A percentile compares a stretch with the other conserved stretches of the same genome.
phyloP scores from a whole-genome alignment of 1,284 basidiomycete species.

The Agroathelia rolfsii region DNA sequence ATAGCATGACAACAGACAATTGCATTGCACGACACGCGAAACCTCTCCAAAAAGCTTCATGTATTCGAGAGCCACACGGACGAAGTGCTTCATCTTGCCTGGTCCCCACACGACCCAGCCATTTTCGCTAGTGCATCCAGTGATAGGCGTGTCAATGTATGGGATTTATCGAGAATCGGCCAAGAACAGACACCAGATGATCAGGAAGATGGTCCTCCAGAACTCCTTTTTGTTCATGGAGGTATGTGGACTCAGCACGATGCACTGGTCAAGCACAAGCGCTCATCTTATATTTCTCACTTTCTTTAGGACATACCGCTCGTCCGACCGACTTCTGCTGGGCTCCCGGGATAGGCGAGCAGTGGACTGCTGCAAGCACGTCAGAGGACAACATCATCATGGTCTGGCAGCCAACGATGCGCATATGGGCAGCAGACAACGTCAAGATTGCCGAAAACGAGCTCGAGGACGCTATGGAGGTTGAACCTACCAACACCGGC shows the following conservation, averaged over 20 bases:
- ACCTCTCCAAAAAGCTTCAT: constrained; percentile 76
- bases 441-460: constrained; percentile 71
- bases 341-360: constrained; percentile 67
- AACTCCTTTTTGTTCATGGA: constrained; percentile 88
- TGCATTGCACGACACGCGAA: constrained; percentile 83
- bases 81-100: constrained; percentile 88
- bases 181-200: constrained; percentile 97
- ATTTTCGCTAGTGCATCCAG: constrained; percentile 90
- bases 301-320: constrained; percentile 57
- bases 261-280: constrained; percentile 1
- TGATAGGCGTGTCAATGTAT: constrained; percentile 89
- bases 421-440: constrained; percentile 78
- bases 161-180: constrained; percentile 92
- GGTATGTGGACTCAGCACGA: constrained; percentile 32
- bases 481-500: constrained; percentile 35
- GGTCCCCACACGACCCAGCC: constrained; percentile 89
- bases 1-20: constrained; percentile 83
- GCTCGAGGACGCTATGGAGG: constrained; percentile 70
- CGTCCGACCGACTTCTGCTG: constrained; percentile 79
- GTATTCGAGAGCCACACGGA: constrained; percentile 90
- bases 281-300: constrained; percentile 4
- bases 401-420: constrained; percentile 84
- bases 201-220: constrained; percentile 94
- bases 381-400: constrained; percentile 84
- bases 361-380: constrained; percentile 69